Base-by-base conservation (phyloP, 192 early-diverging fungal species). In the Jimgerdemannia lactiflua region DNA sequence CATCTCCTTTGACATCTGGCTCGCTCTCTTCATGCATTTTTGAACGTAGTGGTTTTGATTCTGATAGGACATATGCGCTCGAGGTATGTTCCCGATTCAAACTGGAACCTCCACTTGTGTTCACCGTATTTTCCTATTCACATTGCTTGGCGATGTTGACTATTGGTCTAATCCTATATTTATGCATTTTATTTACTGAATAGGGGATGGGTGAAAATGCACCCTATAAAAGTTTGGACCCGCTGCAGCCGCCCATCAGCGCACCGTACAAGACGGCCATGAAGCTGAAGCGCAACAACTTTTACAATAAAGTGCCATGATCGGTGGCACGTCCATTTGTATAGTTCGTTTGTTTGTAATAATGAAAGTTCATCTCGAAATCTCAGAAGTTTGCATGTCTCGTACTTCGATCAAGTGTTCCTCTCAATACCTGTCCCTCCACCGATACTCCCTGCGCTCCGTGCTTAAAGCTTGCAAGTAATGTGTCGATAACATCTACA, bases 231-330 rank as follows among this genome's bases (percentile, higher is more conserved):
- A 72, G 77, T 9, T 78, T 92, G 49, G 91, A 92, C 14, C 94
- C 96, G 4, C 82, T 94, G 29, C 95, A 98, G 75, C 81, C 89
- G 73, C 95, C 95, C 6, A 96, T 96, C 75, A 91, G 86, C 54
- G 95, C 96, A 19, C 94, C 96, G 4, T 97, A 98, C 86, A 88
- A 94, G 71, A 92, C 88, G 65, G 94, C 93, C 4, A 88, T 96
- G 39, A 89, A 91, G 64, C 83, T 92, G 74, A 92, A 92, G 70
- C 89, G 91, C 39, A 87, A 88, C 17, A 93, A 92, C 49, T 92
- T 91, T 79, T 93, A 90, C 78, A 93, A 91, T 72, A 87, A 88
- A 67, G 65, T 74, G 40, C 64, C 1, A 29, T 29, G 29, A 29
- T 29, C 29, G 29, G 29, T 29, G 29, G 29, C 29, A 29, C 29